These are phyloP conservation scores for Amaranthus cruentus DNA, from an alignment of 148 eudicot genomes.

Conservation along the genomic window DNA sequence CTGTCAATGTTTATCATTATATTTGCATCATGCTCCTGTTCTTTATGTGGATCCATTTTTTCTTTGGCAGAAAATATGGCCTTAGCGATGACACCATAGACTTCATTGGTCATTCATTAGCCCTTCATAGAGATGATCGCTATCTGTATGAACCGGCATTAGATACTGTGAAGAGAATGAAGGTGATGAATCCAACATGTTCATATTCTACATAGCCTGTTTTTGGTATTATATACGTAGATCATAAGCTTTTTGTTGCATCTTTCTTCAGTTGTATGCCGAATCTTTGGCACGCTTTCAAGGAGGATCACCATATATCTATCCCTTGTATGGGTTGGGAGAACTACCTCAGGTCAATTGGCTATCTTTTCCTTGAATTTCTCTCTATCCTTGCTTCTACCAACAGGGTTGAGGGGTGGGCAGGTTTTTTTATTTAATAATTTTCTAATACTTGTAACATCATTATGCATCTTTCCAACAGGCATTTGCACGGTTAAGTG, in stretches of 20 bases:
- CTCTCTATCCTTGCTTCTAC: neutral
- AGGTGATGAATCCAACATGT: conserved; percentile 36
- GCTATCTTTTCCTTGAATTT: conserved; percentile 1
- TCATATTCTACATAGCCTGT: neutral
- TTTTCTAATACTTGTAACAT: neutral
- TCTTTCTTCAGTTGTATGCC: conserved; percentile 57
- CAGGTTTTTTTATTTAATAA: neutral
- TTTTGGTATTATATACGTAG: neutral
- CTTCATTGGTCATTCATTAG: conserved; percentile 90
- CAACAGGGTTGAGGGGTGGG: neutral
- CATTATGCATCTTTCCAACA: conserved; percentile 19
- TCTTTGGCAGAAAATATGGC: conserved; percentile 69
- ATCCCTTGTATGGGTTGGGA: conserved; percentile 91
- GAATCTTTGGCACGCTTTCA: conserved; percentile 92
- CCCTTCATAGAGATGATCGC: conserved; percentile 88
- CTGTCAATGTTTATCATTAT: neutral
- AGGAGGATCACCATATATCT: conserved; percentile 97
- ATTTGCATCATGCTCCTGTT: neutral
- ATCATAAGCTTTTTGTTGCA: neutral
- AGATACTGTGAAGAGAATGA: conserved; percentile 95
- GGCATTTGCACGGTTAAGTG: conserved; percentile 98
- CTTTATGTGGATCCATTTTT: neutral
- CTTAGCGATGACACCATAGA: conserved; percentile 92
- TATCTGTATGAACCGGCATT: conserved; percentile 82
- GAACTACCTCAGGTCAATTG: conserved; percentile 88